Base-by-base conservation (phyloP, 1,284 basidiomycete genomes). In the Chiua sp. region DNA sequence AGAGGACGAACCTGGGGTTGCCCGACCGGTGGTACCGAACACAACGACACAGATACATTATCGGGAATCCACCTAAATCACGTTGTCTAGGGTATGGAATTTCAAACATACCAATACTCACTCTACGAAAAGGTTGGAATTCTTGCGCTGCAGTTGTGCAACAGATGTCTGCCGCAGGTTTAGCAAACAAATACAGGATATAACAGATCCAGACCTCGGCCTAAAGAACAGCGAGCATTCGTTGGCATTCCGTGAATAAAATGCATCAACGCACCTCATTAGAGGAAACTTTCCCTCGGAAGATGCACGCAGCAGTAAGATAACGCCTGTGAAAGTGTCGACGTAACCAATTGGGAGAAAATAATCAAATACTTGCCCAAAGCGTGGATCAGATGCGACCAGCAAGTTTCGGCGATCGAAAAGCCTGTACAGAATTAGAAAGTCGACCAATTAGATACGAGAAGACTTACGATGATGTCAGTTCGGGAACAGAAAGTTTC, bases 231-330 rank as follows among this genome's bases (percentile, higher is more conserved):
- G n/a, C 26, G n/a, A n/a, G n/a, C 42, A 20, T 71, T 26, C 51
- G 32, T 49, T 18, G 23, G 1, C 8, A 10, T 32, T 48, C 23
- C 22, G 13, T 16, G 6, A 51, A 56, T n/a, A 53, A 47, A 59
- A 55, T 6, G 47, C 60, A 60, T 56, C 28, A 55, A 80, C 86
- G 70, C 73, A 93, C 93, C 76, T 95, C 94, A 70, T 87, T 83
- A 35, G 91, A 93, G 35, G 90, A 83, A 37, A 96, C 80, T 51
- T 87, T 86, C 52, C 94, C 94, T 62, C 94, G 87, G 86, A 93
- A 96, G 67, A 95, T 94, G 13, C 89, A 90, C 2, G 93, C 92
- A 5, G 92, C 92, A 2, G 94, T 96, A 54, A 97, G 78, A 76
- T 94, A 96, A 51, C 91, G 90, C 37, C 91, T 90, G 47, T 37